These are phyloP conservation scores for Salix viminalis DNA, from an alignment of 345 rosid genomes.

Conservation along the genomic window DNA sequence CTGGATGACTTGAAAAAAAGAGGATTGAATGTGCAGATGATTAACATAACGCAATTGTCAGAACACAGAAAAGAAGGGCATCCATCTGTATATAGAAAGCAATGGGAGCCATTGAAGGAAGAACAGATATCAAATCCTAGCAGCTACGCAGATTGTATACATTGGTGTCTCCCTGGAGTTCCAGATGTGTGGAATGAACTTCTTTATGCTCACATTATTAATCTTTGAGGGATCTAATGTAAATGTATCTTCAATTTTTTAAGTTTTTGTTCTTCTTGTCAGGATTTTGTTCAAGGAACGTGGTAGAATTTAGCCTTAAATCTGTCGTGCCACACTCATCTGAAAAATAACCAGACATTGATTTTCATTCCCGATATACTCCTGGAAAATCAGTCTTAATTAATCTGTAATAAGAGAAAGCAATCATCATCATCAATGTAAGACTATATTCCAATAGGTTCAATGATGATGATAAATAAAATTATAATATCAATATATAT, in stretches of 20 bases:
- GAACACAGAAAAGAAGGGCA: slow-evolving; percentile 84
- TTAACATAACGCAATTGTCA: slow-evolving; percentile 71
- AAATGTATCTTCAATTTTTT: background rate
- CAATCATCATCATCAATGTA: too few relatives aligned
- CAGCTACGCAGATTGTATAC: slow-evolving; percentile 76
- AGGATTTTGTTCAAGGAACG: background rate
- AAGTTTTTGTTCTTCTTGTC: background rate
- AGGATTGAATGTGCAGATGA: slow-evolving; percentile 51
- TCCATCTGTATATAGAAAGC: slow-evolving; percentile 62
- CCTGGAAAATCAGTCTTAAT: background rate
- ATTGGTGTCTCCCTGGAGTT: slow-evolving; percentile 94
- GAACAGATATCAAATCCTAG: slow-evolving; percentile 47
- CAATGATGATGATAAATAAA: too few relatives aligned
- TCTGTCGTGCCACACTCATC: too few relatives aligned
- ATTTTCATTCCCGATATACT: too few relatives aligned
- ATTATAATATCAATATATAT: too few relatives aligned
- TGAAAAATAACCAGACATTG: too few relatives aligned
- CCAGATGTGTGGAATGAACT: slow-evolving; percentile 93
- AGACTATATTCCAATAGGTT: too few relatives aligned
- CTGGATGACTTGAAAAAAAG: slow-evolving; percentile 35
- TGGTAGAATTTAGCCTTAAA: too few relatives aligned
- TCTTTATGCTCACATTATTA: slow-evolving; percentile 52
- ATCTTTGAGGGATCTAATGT: background rate
- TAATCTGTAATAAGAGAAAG: too few relatives aligned
- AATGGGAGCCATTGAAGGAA: slow-evolving; percentile 59